Percentiles rank a stretch among this genome's conserved stretches.
Conservation (phyloP, 1,139 yeast species). For the Yarrowia galli region DNA sequence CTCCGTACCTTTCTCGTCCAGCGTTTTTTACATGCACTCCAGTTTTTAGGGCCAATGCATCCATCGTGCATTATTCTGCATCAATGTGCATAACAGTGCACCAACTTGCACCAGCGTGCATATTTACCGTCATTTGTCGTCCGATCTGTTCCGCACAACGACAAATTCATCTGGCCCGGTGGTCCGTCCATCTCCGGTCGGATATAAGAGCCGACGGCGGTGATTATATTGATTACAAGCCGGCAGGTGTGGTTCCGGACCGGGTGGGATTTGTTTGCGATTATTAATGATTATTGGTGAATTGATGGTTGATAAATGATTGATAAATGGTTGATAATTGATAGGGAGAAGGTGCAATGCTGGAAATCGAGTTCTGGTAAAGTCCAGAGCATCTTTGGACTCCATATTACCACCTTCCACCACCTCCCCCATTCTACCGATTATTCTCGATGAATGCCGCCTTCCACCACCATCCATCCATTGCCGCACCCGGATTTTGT, state of each 20-base stretch:
- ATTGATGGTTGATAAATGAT: not conserved
- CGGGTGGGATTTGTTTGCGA: no score
- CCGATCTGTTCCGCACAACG: slow-evolving; percentile 1
- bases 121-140: not conserved
- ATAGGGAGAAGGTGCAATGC: no score
- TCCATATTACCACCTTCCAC: no score
- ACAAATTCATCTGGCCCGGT: not conserved
- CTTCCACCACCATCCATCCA: no score
- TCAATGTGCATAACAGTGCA: not conserved
- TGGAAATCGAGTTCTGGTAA: no score
- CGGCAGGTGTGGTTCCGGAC: not conserved
- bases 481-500: not conserved
- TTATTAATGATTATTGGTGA: not conserved
- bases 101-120: not conserved
- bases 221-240: slow-evolving; percentile 3
- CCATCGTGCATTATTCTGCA: no score
- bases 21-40: not conserved
- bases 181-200: slow-evolving; percentile 28
- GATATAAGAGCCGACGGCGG: slow-evolving; percentile 3
- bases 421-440: not conserved
- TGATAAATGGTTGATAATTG: no score
- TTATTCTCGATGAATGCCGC: no score
- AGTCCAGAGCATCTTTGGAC: no score
- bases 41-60: not conserved
- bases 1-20: no score